Conservation (phyloP, 768 basidiomycete genomes). For the Amanita rubescens region DNA sequence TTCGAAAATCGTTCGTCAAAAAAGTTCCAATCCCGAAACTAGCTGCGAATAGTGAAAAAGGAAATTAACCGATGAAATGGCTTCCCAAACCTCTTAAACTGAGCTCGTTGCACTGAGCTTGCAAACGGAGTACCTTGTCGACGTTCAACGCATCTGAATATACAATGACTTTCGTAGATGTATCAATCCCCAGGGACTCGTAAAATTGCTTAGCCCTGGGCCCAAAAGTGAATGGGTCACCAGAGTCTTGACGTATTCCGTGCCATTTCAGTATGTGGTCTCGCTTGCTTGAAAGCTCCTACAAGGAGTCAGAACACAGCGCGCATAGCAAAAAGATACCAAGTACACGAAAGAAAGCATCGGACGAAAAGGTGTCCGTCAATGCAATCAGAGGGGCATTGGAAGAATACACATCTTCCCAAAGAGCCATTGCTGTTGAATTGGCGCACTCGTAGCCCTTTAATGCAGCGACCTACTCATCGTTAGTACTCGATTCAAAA, state of each 20-base stretch:
- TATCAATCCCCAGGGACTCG: conserved; percentile 59
- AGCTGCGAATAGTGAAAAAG: conserved; percentile 38
- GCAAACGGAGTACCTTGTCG: conserved; percentile 60
- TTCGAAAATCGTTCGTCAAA: conserved; percentile 83
- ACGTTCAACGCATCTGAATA: conserved; percentile 80
- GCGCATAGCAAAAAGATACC: neutral
- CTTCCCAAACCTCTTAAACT: conserved; percentile 52
- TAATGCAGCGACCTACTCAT: conserved; percentile 65
- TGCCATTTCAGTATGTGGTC: conserved; percentile 66
- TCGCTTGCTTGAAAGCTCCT: conserved; percentile 55
- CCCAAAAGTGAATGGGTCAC: conserved; percentile 81
- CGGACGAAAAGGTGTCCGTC: conserved; percentile 92
- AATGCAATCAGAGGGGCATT: conserved; percentile 58
- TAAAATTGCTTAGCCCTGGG: conserved; percentile 68
- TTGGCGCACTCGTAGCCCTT: conserved; percentile 79
- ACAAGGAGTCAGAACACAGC: neutral
- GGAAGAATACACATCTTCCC: conserved; percentile 70
- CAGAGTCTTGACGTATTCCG: conserved; percentile 89
- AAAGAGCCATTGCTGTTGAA: conserved; percentile 66
- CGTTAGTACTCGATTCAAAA: conserved; percentile 3
- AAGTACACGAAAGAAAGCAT: conserved; percentile 71
- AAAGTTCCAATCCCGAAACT: conserved; percentile 93
- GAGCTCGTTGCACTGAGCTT: conserved; percentile 64
- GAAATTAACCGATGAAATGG: neutral
- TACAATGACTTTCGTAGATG: conserved; percentile 59